phyloP scores from a whole-genome alignment of 768 basidiomycete genomes.

The Leccinum subtestaceum region DNA sequence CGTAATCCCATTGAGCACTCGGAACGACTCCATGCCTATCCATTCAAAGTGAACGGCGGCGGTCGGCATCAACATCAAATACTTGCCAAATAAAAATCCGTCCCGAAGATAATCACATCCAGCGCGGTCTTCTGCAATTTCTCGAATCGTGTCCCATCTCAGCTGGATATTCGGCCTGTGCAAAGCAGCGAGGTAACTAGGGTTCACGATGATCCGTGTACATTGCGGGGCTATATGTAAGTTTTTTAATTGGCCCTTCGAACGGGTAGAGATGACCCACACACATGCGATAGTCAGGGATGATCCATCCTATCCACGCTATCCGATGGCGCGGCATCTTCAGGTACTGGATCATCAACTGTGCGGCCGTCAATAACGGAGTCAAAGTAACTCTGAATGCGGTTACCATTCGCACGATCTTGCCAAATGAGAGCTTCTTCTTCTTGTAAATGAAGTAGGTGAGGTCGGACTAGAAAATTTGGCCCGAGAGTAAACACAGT shows the following conservation, averaged over 20 bases:
- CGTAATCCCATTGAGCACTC: not conserved
- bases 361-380: not conserved
- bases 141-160: conserved; percentile 20
- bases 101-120: conserved; percentile 2
- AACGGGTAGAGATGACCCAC: not conserved
- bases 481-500: not conserved
- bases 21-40: not conserved
- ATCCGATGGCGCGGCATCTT: not conserved
- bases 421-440: not conserved
- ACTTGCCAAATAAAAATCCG: conserved; percentile 7
- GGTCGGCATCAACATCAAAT: not conserved
- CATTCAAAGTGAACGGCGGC: not conserved
- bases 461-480: conserved; percentile 1
- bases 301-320: not conserved
- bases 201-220: conserved; percentile 54
- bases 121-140: not conserved
- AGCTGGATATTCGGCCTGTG: conserved; percentile 47
- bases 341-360: not conserved
- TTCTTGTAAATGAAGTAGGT: conserved; percentile 4
- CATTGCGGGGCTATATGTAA: conserved; percentile 47
- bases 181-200: conserved; percentile 48
- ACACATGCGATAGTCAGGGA: conserved; percentile 3
- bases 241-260: not conserved
- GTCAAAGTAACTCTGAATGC: not conserved
- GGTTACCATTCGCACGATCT: not conserved